Conservation (phyloP, 1,284 basidiomycete species). For the Fomitiporia mediterranea region DNA sequence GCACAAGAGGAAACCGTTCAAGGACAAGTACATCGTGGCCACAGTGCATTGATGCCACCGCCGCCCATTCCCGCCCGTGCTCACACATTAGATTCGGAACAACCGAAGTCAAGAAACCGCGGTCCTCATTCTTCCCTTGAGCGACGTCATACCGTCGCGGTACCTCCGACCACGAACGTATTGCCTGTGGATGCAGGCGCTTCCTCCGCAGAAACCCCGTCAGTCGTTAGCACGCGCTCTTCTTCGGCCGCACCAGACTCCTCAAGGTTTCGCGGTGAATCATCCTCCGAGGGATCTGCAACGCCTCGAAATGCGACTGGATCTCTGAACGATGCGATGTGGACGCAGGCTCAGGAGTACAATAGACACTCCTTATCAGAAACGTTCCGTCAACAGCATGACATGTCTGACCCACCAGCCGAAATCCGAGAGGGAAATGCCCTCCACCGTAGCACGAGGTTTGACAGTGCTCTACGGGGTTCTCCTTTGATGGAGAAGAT, state of each 20-base stretch:
- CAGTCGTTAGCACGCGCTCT: background rate
- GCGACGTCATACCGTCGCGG: slow-evolving; percentile 1
- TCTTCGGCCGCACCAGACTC: background rate
- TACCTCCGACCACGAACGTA: background rate
- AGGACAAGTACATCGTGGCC: background rate
- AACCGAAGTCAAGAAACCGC: background rate
- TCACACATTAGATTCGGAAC: background rate
- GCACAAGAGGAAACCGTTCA: no score
- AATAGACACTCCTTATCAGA: slow-evolving; percentile 9
- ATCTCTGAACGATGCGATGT: slow-evolving; percentile 5
- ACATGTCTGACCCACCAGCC: background rate
- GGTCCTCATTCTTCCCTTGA: background rate
- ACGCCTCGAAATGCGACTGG: background rate
- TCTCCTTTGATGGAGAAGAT: background rate
- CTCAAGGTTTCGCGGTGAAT: background rate
- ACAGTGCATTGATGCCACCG: background rate
- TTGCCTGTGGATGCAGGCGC: background rate
- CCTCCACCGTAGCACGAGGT: slow-evolving; percentile 4
- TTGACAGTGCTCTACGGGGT: background rate
- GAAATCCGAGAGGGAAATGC: slow-evolving; percentile 13
- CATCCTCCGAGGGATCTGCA: background rate
- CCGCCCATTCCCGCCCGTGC: slow-evolving; percentile 6
- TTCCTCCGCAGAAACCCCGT: background rate
- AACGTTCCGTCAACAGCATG: slow-evolving; percentile 11
- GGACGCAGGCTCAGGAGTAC: slow-evolving; percentile 8